phyloP scores from a whole-genome alignment of 495 filamentous ascomycete species.

The Parmelia sp. region DNA sequence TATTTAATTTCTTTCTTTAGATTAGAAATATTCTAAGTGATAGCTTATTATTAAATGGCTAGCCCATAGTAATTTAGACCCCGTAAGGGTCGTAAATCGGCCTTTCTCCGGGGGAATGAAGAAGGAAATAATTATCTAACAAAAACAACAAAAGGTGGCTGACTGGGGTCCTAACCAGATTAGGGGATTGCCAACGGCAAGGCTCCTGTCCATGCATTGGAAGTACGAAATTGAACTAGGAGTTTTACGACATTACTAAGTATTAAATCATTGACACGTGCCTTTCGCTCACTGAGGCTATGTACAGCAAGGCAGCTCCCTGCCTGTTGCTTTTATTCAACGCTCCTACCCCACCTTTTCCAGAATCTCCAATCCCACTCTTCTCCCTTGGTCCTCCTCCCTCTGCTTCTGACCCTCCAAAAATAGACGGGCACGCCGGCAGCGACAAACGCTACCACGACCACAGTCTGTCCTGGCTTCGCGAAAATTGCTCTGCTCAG shows the following conservation, averaged over 20 bases:
- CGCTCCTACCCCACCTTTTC: conserved; percentile 38
- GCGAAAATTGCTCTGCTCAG: conserved; percentile 81
- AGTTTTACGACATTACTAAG: not conserved
- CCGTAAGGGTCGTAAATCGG: too few species aligned
- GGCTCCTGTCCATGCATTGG: too few species aligned
- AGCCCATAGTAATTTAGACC: too few species aligned
- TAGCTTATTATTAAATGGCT: too few species aligned
- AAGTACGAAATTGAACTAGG: not conserved
- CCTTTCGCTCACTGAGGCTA: not conserved
- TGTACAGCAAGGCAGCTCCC: not conserved
- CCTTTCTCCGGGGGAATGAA: too few species aligned
- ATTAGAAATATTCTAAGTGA: too few species aligned
- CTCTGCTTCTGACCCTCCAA: conserved; percentile 64
- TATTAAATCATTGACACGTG: not conserved
- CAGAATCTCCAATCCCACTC: conserved; percentile 55
- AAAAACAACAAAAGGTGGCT: too few species aligned
- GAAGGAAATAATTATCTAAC: too few species aligned
- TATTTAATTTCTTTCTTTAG: too few species aligned
- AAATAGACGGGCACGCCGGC: conserved; percentile 83
- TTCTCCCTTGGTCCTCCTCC: conserved; percentile 43
- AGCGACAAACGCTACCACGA: conserved; percentile 76
- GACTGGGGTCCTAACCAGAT: too few species aligned
- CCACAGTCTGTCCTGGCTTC: conserved; percentile 79
- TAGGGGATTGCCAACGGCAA: too few species aligned
- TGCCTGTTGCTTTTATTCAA: not conserved